These are phyloP conservation scores for Dryas integrifolia DNA, from an alignment of 331 rosid species.

Conservation along the genomic window DNA sequence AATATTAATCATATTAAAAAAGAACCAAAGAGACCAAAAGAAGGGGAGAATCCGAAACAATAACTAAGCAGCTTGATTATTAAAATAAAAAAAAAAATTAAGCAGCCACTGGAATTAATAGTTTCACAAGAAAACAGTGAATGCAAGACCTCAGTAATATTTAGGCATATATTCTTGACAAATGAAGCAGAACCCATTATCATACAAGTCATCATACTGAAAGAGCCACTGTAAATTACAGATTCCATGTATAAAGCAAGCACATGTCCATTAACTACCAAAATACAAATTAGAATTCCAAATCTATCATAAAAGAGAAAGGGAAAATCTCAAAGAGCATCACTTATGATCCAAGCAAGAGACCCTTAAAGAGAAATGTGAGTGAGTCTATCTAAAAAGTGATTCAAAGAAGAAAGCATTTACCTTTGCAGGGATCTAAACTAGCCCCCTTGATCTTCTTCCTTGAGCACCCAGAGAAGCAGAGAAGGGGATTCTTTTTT, in stretches of 20 bases:
- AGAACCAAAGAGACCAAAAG: slow-evolving; percentile 12
- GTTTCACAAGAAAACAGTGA: slow-evolving; percentile 18
- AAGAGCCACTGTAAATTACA: slow-evolving; percentile 28
- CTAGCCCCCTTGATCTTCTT: slow-evolving; percentile 62
- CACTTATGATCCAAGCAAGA: slow-evolving; percentile 86
- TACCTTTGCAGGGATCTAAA: slow-evolving; percentile 64
- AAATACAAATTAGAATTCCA: slow-evolving; percentile 33
- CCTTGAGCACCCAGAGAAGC: slow-evolving; percentile 59
- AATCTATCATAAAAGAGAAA: slow-evolving; percentile 33
- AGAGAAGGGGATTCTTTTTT: slow-evolving; percentile 43
- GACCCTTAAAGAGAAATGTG: slow-evolving; percentile 49
- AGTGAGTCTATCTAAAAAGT: slow-evolving; percentile 28
- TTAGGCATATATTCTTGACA: slow-evolving; percentile 9
- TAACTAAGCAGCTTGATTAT: background rate
- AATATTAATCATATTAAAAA: slow-evolving; percentile 5
- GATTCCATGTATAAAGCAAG: slow-evolving; percentile 39
- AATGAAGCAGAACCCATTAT: slow-evolving; percentile 27
- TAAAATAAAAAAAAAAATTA: background rate
- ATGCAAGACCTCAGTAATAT: slow-evolving; percentile 7
- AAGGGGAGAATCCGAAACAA: background rate
- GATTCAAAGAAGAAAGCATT: slow-evolving; percentile 48
- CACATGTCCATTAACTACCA: slow-evolving; percentile 27
- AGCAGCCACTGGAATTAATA: slow-evolving; percentile 9
- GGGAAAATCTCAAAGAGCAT: slow-evolving; percentile 48
- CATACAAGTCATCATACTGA: background rate